Base-by-base conservation (phyloP, 31 red algal species). In the Endocladia muricata region DNA sequence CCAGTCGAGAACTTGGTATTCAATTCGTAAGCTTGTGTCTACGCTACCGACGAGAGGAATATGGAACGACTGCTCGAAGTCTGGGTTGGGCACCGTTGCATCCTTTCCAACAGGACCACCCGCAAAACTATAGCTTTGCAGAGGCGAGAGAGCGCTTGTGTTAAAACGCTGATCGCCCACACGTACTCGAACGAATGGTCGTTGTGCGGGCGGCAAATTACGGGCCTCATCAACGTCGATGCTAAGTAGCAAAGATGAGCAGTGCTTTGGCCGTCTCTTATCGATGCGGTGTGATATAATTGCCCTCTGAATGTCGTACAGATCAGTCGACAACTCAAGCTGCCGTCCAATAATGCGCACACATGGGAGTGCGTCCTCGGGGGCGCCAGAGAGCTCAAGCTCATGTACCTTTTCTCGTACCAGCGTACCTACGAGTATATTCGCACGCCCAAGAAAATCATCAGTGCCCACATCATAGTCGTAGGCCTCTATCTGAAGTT, bases 51-150 rank as follows among this genome's bases (percentile, higher is more conserved):
- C 47, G 22, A 87, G 62, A 22, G 62, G 35, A 51, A 87, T 71
- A 35, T 76, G 83, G 54, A 87, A 87, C 7, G 83, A 77, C 55
- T 76, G 41, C 73, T 87, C 83, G 37, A 78, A 87, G n/a, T 87
- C 83, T 37, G 83, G 83, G 55, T 87, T 31, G 31, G 77, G 74
- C n/a, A 87, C 83, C 28, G 73, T 63, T 58, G 49, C 77, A 0
- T 78, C 26, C n/a, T n/a, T n/a, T n/a, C n/a, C n/a, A n/a, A n/a
- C n/a, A n/a, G n/a, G n/a, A n/a, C n/a, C n/a, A 37, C 55, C 48
- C 29, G 74, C 43, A 32, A 87, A 43, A 44, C 78, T 22, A 28
- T 87, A 87, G 28, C 65, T 64, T n/a, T n/a, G n/a, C n/a, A n/a
- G n/a, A n/a, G n/a, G n/a, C n/a, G n/a, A n/a, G n/a, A n/a, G n/a